Evolutionary conservation across 768 basidiomycete species (phyloP).

Genomic region (Lentinula sp.): DNA sequence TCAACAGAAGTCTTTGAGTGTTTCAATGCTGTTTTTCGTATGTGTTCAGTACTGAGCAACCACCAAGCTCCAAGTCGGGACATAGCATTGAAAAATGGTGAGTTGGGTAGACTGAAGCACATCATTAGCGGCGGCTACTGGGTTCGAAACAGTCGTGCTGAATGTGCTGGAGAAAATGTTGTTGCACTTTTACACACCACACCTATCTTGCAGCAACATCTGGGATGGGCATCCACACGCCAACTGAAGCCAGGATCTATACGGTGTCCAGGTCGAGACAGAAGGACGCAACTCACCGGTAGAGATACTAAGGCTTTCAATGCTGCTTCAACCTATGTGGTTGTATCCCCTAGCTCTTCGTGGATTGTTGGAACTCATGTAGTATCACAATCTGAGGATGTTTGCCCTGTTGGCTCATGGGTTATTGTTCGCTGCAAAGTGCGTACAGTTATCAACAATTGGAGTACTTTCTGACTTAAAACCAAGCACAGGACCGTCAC

Average conservation of each 20-base stretch:
- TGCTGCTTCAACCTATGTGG: too few species aligned
- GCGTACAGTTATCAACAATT: too few species aligned
- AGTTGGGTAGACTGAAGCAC: conserved; percentile 25
- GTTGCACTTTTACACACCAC: background rate
- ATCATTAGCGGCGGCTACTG: conserved; percentile 24
- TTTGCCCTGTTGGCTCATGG: too few species aligned
- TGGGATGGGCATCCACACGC: conserved; percentile 10
- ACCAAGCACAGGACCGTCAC: too few species aligned
- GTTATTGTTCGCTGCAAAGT: too few species aligned
- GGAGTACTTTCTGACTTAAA: too few species aligned
- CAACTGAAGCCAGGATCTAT: too few species aligned
- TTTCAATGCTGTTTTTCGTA: conserved; percentile 31
- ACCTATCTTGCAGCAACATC: conserved; percentile 9
- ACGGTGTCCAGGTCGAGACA: too few species aligned
- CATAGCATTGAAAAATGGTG: conserved; percentile 25
- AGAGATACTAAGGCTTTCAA: background rate
- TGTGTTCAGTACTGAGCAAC: conserved; percentile 27
- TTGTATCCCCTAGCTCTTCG: too few species aligned
- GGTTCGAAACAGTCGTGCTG: conserved; percentile 2
- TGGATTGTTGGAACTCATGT: too few species aligned
- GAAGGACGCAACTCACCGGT: background rate
- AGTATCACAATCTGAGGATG: too few species aligned
- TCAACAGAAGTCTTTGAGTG: conserved; percentile 33
- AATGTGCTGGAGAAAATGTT: background rate
- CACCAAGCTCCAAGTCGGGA: conserved; percentile 14